A percentile compares a stretch with the other conserved stretches of the same genome.
These are phyloP conservation scores for Starmera stellimalicola DNA, from an alignment of 1,139 yeast species.

Conservation along the genomic window DNA sequence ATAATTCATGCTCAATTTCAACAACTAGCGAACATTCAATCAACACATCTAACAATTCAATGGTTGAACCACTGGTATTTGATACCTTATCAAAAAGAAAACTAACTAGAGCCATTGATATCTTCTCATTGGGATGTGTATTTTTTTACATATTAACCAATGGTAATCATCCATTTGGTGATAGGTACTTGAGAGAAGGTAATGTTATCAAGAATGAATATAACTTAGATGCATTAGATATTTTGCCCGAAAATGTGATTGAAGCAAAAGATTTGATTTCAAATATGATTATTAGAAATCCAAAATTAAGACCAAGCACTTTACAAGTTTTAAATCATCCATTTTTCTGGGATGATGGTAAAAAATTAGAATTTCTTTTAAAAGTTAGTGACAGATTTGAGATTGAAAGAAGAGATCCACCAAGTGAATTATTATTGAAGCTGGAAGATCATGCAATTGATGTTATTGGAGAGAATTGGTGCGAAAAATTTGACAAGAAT, in stretches of 20 bases:
- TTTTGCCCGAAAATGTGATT: slow-evolving; percentile 33
- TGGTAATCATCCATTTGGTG: slow-evolving; percentile 95
- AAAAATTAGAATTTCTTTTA: slow-evolving; percentile 71
- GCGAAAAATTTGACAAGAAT: slow-evolving; percentile 51
- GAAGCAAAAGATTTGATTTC: slow-evolving; percentile 70
- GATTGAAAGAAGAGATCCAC: slow-evolving; percentile 79
- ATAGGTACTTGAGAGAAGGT: slow-evolving; percentile 75
- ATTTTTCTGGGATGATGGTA: slow-evolving; percentile 71
- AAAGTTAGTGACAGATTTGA: slow-evolving; percentile 90
- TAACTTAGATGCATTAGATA: slow-evolving; percentile 35
- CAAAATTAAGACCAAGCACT: slow-evolving; percentile 69
- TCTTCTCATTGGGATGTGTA: slow-evolving; percentile 91
- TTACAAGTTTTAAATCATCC: slow-evolving; percentile 69
- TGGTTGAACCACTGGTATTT: slow-evolving; percentile 24
- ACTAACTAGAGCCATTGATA: slow-evolving; percentile 85
- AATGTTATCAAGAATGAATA: slow-evolving; percentile 74
- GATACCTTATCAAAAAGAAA: slow-evolving; percentile 42
- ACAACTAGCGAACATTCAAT: slow-evolving; percentile 16
- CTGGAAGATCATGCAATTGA: slow-evolving; percentile 48
- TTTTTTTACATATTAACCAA: slow-evolving; percentile 76
- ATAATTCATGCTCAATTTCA: slow-evolving; percentile 7
- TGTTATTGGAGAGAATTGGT: slow-evolving; percentile 74
- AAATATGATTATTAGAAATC: slow-evolving; percentile 63
- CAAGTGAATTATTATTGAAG: slow-evolving; percentile 50
- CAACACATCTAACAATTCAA: slow-evolving; percentile 13